Percentiles rank a stretch among this genome's conserved stretches.
Conservation (phyloP, 345 rosid genomes). For the Bruguiera gymnorhiza region DNA sequence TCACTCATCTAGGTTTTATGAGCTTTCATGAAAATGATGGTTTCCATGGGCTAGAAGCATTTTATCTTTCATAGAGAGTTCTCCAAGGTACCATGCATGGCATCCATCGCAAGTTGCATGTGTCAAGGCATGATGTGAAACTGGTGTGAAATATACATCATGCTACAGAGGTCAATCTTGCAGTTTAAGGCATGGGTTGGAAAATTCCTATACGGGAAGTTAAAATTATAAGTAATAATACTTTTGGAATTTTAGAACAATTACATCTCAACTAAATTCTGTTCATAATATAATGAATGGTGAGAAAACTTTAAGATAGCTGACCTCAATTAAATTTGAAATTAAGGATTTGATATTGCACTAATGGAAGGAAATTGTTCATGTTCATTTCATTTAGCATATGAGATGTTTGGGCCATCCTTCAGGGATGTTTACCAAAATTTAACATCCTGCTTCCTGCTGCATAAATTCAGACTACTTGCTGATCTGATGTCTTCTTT, state of each 20-base stretch:
- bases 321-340: too few species aligned
- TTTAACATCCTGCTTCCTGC: not conserved
- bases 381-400: too few species aligned
- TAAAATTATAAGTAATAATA: not conserved
- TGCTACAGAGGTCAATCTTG: not conserved
- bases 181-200: not conserved
- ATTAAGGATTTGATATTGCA: too few species aligned
- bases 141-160: not conserved
- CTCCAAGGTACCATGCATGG: not conserved
- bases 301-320: too few species aligned
- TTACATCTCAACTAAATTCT: too few species aligned
- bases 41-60: not conserved
- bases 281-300: too few species aligned
- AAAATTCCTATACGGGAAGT: too few species aligned
- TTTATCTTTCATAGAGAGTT: not conserved
- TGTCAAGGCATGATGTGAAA: too few species aligned
- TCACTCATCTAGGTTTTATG: not conserved
- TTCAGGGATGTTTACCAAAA: not conserved
- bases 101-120: too few species aligned
- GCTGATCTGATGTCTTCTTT: not conserved
- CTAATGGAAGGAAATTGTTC: too few species aligned
- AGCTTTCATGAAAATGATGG: not conserved
- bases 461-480: not conserved
- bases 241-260: not conserved
- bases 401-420: not conserved